A percentile compares a stretch with the other conserved stretches of the same genome.
These are phyloP conservation scores for Fusarium papillatum DNA, from an alignment of 2,329 filamentous ascomycete genomes.

Conservation along the genomic window DNA sequence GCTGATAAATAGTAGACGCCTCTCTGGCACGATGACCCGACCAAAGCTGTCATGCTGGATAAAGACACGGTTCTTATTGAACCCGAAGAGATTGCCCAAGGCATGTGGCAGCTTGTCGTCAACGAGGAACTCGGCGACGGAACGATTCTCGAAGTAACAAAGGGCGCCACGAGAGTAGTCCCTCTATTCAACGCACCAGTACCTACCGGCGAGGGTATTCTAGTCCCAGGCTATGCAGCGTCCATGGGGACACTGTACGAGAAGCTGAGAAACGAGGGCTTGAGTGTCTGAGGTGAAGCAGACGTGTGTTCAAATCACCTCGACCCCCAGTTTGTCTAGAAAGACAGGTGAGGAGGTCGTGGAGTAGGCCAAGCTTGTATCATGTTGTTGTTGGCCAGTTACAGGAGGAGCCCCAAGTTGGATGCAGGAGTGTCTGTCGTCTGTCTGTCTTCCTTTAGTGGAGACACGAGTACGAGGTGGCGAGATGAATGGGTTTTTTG, in stretches of 20 bases:
- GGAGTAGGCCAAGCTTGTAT: conserved; percentile 11
- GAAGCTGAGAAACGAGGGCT: conserved; percentile 36
- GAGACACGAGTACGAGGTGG: background rate
- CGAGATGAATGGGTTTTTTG: background rate
- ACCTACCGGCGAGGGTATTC: conserved; percentile 37
- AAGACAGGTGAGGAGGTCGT: background rate
- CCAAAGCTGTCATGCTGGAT: conserved; percentile 44
- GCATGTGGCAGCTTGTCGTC: conserved; percentile 47
- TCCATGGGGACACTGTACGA: conserved; percentile 39
- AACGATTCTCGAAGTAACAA: conserved; percentile 49
- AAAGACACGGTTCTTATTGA: conserved; percentile 45
- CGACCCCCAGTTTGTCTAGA: background rate
- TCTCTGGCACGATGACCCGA: conserved; percentile 49
- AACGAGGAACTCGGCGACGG: conserved; percentile 45
- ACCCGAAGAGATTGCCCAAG: conserved; percentile 48
- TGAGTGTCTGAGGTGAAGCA: conserved; percentile 34
- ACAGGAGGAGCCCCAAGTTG: background rate
- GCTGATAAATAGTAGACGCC: conserved; percentile 44
- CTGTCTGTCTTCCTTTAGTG: background rate
- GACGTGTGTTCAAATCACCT: background rate
- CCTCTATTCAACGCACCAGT: conserved; percentile 44
- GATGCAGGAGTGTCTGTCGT: background rate
- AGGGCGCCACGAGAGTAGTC: conserved; percentile 43
- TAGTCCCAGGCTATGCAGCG: conserved; percentile 42
- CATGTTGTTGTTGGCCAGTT: conserved; percentile 2